Conservation (phyloP, 768 basidiomycete genomes). For the Amyloporia xantha region DNA sequence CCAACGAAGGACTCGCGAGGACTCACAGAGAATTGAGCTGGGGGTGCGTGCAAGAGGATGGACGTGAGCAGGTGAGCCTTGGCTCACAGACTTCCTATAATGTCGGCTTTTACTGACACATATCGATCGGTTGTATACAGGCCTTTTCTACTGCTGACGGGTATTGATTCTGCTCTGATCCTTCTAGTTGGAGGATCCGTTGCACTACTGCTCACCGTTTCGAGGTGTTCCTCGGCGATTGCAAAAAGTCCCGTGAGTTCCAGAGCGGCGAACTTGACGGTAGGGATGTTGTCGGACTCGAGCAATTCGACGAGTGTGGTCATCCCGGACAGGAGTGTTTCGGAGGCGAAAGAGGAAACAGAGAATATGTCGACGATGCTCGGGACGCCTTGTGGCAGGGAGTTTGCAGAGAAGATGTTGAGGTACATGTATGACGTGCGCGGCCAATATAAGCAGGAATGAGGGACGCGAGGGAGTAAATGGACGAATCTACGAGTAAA, state of each 20-base stretch:
- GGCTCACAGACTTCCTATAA: no score
- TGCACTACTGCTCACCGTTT: slow-evolving; percentile 53
- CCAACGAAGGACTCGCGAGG: slow-evolving; percentile 45
- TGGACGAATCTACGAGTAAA: slow-evolving; percentile 24
- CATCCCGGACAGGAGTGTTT: slow-evolving; percentile 35
- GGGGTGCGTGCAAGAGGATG: slow-evolving; percentile 67
- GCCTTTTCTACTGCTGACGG: slow-evolving; percentile 67
- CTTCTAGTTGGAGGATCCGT: slow-evolving; percentile 64
- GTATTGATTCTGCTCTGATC: slow-evolving; percentile 58
- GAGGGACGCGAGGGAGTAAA: slow-evolving; percentile 43
- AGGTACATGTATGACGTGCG: slow-evolving; percentile 51
- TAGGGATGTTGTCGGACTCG: slow-evolving; percentile 36
- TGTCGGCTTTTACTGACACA: slow-evolving; percentile 29
- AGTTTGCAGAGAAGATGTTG: slow-evolving; percentile 37
- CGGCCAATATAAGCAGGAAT: slow-evolving; percentile 51
- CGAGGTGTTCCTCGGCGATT: slow-evolving; percentile 38
- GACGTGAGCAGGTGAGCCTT: slow-evolving; percentile 77
- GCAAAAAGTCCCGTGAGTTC: slow-evolving; percentile 46
- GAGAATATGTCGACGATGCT: slow-evolving; percentile 35
- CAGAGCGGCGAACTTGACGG: slow-evolving; percentile 52
- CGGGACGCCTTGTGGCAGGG: slow-evolving; percentile 24
- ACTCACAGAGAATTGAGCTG: slow-evolving; percentile 67
- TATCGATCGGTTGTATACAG: slow-evolving; percentile 30
- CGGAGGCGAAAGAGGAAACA: slow-evolving; percentile 31
- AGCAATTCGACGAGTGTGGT: slow-evolving; percentile 49